Evolutionary conservation across 73 alveolate species (phyloP), one percentile per base, ranked within the genome.

Genomic region (Tetrahymena thermophila): DNA sequence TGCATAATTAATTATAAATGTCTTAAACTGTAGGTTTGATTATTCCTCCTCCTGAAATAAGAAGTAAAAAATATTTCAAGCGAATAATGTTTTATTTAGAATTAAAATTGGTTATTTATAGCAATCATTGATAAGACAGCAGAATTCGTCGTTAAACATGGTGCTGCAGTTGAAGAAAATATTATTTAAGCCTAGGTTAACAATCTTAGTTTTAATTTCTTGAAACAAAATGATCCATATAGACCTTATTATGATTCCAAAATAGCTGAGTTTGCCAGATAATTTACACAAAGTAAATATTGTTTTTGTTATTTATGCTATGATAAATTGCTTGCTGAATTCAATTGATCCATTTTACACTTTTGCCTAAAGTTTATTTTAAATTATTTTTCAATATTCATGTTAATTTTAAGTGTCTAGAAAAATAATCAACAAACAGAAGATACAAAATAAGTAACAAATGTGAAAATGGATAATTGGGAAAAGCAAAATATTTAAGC

Each of bases 41-140:
- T n/a, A 85, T 95, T 44, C 97, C 97, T 34, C 97, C 97, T 43
- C 97, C 95, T 4, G 84, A 89, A 85, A 89, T 95, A 44, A 95
- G 94, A 89, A 95, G 97, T 95, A 95, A 85, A 35, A 34, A 23
- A 85, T 19, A 25, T 28, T 71, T 0, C 0, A 50, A 50, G 31
- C 83, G 31, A 0, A 4, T 28, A 1, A n/a, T 28, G 21, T 31
- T 28, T 71, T 19, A 71, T 8, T 71, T 28, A 25, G 37, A 57
- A 71, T 71, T n/a, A n/a, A n/a, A n/a, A 1, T 71, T 71, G 1
- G 4, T 6, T 23, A 71, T 25, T 37, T 34, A 93, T 95, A 93
- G 96, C 96, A 56, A 95, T 95, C 56, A 95, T 98, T 17, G 99
- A 97, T 57, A 97, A 98, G 97, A 97, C 99, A 43, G 99, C 99